Conservation (phyloP, 208 protist species). For the Leptomonas pyrrhocoris region DNA sequence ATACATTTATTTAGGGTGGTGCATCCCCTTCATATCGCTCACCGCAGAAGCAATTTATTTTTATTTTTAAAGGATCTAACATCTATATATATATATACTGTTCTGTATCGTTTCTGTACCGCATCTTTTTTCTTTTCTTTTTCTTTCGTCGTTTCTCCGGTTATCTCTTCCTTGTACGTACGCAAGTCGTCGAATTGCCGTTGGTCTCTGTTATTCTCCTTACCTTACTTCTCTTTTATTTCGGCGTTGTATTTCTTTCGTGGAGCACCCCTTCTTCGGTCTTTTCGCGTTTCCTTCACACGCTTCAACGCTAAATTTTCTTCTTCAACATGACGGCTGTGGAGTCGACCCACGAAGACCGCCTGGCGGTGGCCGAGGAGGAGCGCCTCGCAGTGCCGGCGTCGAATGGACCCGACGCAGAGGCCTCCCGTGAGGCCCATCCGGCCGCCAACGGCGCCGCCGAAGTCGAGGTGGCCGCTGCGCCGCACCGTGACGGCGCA, state of each 20-base stretch:
- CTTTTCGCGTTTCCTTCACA: neutral
- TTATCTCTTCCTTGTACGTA: too few relatives aligned
- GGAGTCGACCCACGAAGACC: neutral
- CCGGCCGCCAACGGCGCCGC: neutral
- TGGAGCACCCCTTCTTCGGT: neutral
- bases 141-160: too few relatives aligned
- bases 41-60: too few relatives aligned
- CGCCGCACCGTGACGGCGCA: neutral
- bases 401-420: neutral
- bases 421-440: neutral
- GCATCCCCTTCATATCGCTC: too few relatives aligned
- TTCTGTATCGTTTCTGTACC: too few relatives aligned
- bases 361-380: neutral
- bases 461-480: neutral
- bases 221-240: neutral
- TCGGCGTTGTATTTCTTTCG: neutral
- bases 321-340: conserved; percentile 1
- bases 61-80: too few relatives aligned
- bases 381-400: conserved; percentile 3
- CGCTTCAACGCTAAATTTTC: neutral
- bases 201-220: neutral
- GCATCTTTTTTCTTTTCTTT: too few relatives aligned
- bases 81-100: too few relatives aligned
- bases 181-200: neutral
- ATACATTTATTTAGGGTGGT: too few relatives aligned